Conservation (phyloP, 495 filamentous ascomycete genomes). For the Talaromyces nanjingensis region DNA sequence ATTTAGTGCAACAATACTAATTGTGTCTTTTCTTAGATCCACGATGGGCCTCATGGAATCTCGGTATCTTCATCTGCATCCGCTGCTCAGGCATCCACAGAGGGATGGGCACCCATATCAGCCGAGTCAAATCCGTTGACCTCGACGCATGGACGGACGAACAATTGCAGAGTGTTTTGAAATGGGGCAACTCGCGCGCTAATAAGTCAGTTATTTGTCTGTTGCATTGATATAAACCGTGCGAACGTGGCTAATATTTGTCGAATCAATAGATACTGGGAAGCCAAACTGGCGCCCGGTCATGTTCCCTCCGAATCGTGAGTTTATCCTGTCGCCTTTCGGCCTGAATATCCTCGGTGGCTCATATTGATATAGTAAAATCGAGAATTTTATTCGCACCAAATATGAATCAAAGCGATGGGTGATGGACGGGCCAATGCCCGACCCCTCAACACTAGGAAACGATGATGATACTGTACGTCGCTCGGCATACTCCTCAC, state of each 20-base stretch:
- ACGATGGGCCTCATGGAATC: constrained; percentile 97
- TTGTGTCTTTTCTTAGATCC: constrained; percentile 53
- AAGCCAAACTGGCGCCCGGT: constrained; percentile 82
- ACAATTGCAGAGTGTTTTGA: constrained; percentile 83
- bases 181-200: constrained; percentile 90
- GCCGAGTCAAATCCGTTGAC: constrained; percentile 94
- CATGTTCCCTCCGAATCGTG: constrained; percentile 94
- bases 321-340: constrained; percentile 12
- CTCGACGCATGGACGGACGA: constrained; percentile 98
- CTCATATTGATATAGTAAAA: constrained; percentile 52
- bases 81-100: constrained; percentile 97
- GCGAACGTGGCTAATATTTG: constrained; percentile 11
- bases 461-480: constrained; percentile 68
- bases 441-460: constrained; percentile 81
- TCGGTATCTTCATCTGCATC: constrained; percentile 95
- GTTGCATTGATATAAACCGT: not conserved
- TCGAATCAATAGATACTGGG: constrained; percentile 67
- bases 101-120: constrained; percentile 98
- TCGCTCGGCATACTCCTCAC: constrained; percentile 3
- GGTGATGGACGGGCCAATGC: constrained; percentile 95
- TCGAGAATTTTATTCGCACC: constrained; percentile 97
- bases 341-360: constrained; percentile 2
- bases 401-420: constrained; percentile 98
- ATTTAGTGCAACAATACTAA: constrained; percentile 6
- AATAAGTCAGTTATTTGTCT: constrained; percentile 63